These are phyloP conservation scores for Tricholoma flavovirens DNA, from an alignment of 768 basidiomycete genomes.

Conservation along the genomic window DNA sequence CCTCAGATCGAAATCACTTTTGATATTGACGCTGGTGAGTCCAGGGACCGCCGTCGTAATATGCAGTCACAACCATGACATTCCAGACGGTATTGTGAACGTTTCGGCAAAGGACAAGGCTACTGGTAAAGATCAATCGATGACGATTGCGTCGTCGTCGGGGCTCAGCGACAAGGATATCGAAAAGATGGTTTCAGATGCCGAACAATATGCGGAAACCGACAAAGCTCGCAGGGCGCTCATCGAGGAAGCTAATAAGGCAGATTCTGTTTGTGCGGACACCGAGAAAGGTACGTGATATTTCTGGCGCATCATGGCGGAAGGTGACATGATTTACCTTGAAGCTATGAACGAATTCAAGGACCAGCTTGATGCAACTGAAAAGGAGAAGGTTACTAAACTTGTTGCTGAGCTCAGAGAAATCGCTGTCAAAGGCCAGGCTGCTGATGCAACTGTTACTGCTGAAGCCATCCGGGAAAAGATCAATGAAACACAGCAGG, in stretches of 20 bases:
- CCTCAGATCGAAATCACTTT: constrained; percentile 88
- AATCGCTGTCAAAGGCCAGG: constrained; percentile 84
- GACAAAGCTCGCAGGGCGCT: constrained; percentile 84
- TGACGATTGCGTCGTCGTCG: constrained; percentile 97
- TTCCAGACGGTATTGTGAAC: constrained; percentile 88
- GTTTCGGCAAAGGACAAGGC: constrained; percentile 95
- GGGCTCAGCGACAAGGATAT: constrained; percentile 96
- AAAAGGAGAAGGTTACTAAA: constrained; percentile 91
- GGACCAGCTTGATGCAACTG: constrained; percentile 86
- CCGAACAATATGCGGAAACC: constrained; percentile 89
- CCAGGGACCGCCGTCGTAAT: neutral
- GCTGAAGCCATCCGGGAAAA: constrained; percentile 88
- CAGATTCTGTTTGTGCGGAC: constrained; percentile 88
- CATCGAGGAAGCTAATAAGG: constrained; percentile 96
- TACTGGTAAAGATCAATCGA: constrained; percentile 84
- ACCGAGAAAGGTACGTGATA: constrained; percentile 80
- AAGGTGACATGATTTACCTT: constrained; percentile 5
- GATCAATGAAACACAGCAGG: constrained; percentile 90
- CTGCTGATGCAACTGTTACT: constrained; percentile 73
- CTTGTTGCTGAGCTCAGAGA: constrained; percentile 86
- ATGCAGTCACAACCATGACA: constrained; percentile 5
- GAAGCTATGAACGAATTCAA: constrained; percentile 95
- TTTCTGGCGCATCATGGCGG: neutral
- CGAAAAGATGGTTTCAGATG: constrained; percentile 92
- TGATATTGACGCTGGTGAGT: constrained; percentile 91